Percentiles rank a stretch among this genome's conserved stretches.
Evolutionary conservation across 208 protist species (phyloP).

Genomic region (Trypanosoma congolense): DNA sequence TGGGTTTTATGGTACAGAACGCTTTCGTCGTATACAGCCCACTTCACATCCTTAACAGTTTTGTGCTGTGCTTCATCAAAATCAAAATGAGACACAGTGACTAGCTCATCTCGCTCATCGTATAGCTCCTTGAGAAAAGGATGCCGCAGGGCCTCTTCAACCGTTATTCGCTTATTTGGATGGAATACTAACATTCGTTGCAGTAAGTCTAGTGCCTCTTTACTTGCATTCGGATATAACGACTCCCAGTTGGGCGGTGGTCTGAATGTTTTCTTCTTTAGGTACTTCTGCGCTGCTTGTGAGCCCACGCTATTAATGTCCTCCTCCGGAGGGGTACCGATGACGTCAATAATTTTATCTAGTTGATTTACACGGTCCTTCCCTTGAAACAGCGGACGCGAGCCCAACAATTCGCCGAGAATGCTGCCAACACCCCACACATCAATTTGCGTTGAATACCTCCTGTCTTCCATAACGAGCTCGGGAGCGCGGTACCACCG

Average conservation of each 20-base stretch:
- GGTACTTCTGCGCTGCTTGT: conserved; percentile 81
- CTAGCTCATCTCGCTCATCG: conserved; percentile 72
- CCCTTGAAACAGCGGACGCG: conserved; percentile 82
- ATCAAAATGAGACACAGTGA: conserved; percentile 50
- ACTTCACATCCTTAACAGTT: conserved; percentile 77
- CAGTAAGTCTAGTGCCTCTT: conserved; percentile 86
- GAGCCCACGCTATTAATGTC: conserved; percentile 80
- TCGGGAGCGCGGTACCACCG: conserved; percentile 93
- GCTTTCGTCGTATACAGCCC: conserved; percentile 80
- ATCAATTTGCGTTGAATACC: conserved; percentile 89
- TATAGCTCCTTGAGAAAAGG: conserved; percentile 82
- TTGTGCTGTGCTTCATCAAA: conserved; percentile 79
- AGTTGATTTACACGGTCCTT: conserved; percentile 88
- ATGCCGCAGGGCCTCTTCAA: conserved; percentile 87
- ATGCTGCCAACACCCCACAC: conserved; percentile 91
- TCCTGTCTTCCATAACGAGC: conserved; percentile 89
- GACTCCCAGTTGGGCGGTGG: conserved; percentile 50
- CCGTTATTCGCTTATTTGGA: conserved; percentile 88
- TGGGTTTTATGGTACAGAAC: conserved; percentile 65
- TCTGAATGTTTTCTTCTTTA: conserved; percentile 66
- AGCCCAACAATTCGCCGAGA: conserved; percentile 83
- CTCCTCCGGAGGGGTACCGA: conserved; percentile 85
- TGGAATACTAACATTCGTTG: conserved; percentile 91
- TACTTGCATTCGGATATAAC: conserved; percentile 74
- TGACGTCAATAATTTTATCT: conserved; percentile 90